These are phyloP conservation scores for Carallia brachiata DNA, from an alignment of 345 rosid genomes.

Conservation along the genomic window DNA sequence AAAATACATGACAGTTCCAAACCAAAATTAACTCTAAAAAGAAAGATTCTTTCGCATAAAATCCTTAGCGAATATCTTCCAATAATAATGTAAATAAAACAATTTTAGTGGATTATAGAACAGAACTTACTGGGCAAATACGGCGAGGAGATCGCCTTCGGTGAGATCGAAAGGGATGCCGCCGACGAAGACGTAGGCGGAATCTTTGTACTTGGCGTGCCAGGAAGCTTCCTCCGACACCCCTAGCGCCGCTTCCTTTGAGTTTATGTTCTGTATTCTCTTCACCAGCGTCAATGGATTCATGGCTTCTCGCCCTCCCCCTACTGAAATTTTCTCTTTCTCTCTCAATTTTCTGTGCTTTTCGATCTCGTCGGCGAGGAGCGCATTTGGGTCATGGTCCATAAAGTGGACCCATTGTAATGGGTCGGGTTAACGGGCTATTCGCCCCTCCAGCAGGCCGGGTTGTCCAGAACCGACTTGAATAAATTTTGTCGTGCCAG, in stretches of 20 bases:
- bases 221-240: conserved; percentile 86
- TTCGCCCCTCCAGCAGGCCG: no score
- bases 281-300: conserved; percentile 85
- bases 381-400: no score
- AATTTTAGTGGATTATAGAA: no score
- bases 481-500: no score
- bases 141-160: conserved; percentile 94
- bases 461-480: no score
- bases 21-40: no score
- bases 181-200: conserved; percentile 77
- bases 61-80: no score
- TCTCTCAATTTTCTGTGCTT: neutral
- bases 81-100: no score
- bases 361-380: neutral
- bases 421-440: no score
- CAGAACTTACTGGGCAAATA: conserved; percentile 71
- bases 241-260: conserved; percentile 75
- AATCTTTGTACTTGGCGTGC: conserved; percentile 91
- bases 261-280: conserved; percentile 66
- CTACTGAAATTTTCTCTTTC: neutral
- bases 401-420: no score
- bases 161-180: conserved; percentile 91
- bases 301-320: conserved; percentile 31
- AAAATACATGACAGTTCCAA: no score
- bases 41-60: no score